Evolutionary conservation across 2,329 filamentous ascomycete genomes (phyloP), one percentile per base, ranked within the genome.

Genomic region (Cyphellophora europaea): DNA sequence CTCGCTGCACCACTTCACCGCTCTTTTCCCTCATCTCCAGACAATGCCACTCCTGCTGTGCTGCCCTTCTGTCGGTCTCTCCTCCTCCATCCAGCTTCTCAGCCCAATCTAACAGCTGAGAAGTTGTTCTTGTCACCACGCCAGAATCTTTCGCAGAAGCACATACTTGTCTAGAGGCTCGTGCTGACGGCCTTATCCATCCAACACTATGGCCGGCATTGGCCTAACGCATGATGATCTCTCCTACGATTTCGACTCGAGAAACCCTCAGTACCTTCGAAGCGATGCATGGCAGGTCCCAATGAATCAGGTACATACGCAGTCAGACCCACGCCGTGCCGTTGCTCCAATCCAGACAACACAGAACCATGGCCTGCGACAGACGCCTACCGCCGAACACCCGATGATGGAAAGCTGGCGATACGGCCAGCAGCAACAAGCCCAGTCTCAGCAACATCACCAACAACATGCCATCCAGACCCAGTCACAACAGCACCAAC

Each of bases 361-460:
- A 45, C 57, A 51, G 53, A 57, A 56, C 52, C 61, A 64, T 53
- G 47, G 54, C 30, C 58, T 60, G 31, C 57, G 63, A 44, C 59
- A 60, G 47, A 56, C 61, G 36, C 41, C 46, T 6, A 54, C 61
- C 51, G 52, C 59, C 39, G 56, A 61, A 33, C 62, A 65, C 46
- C 55, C 59, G 30, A 59, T 65, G 49, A 59, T 66, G 52, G 52
- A 60, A 31, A 62, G 64, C 44, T 67, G 63, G 63, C 58, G 63
- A 42, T 62, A 61, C 38, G 59, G 65, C 41, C 56, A 59, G 17
- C 46, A 60, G 21, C 42, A 44, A 17, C 43, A 44, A 15, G 14
- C 14, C 23, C 37, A 41, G 11, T 30, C 36, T 17, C 40, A 43
- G 3, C 42, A 44, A 6, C 40, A 39, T 6, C 43, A 41, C 12